Percentiles rank a stretch among this genome's conserved stretches.
Conservation (phyloP, 805 yeast genomes). For the Ogataea zsoltii region DNA sequence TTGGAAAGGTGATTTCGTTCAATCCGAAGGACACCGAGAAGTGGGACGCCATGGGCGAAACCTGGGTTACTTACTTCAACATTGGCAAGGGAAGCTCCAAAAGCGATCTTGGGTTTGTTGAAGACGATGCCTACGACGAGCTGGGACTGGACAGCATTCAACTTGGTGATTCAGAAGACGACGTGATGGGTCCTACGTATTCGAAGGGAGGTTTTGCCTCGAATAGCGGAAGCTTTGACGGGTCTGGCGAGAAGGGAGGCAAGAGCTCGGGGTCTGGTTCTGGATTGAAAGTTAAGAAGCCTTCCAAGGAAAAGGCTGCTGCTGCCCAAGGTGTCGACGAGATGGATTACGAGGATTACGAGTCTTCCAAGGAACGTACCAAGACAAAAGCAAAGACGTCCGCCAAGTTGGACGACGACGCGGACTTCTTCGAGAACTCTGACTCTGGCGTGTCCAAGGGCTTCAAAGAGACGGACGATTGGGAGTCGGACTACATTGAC, state of each 20-base stretch:
- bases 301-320: conserved; percentile 2
- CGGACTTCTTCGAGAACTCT: conserved; percentile 24
- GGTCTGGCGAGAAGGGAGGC: conserved; percentile 2
- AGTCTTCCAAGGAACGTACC: not conserved
- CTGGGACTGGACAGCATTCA: conserved; percentile 26
- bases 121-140: conserved; percentile 35
- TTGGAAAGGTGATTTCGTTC: conserved; percentile 47
- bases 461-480: conserved; percentile 27
- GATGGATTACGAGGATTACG: conserved; percentile 13
- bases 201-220: conserved; percentile 29
- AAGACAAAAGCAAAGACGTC: conserved; percentile 1
- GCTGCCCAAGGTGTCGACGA: conserved; percentile 4
- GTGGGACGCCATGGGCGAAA: conserved; percentile 47
- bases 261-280: not conserved
- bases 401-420: conserved; percentile 16
- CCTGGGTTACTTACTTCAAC: conserved; percentile 51
- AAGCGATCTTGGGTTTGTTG: conserved; percentile 30
- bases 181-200: conserved; percentile 5
- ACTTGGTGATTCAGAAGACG: conserved; percentile 13
- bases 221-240: conserved; percentile 15
- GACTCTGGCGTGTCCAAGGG: conserved; percentile 26
- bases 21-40: conserved; percentile 30
- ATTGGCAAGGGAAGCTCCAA: conserved; percentile 23
- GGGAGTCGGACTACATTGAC: conserved; percentile 11
- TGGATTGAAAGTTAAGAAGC: conserved; percentile 12